Conservation (phyloP, 2,329 filamentous ascomycete species). For the Apiospora kogelbergensis region DNA sequence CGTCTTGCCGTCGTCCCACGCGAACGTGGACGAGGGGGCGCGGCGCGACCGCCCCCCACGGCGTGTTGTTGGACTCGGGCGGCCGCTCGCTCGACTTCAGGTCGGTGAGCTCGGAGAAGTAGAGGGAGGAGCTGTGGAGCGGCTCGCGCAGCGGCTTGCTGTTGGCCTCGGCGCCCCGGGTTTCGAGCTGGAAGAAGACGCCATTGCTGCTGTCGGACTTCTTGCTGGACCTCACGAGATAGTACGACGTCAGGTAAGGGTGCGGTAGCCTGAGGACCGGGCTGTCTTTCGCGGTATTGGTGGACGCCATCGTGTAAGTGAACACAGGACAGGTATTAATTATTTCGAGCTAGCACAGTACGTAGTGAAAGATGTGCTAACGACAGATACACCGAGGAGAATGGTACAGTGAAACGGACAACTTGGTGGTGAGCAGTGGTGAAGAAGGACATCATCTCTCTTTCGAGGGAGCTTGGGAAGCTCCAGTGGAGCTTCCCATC, state of each 20-base stretch:
- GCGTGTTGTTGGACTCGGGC: constrained; percentile 52
- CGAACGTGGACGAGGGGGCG: constrained; percentile 45
- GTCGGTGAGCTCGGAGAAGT: constrained; percentile 45
- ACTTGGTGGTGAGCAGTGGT: not conserved
- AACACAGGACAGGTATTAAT: not conserved
- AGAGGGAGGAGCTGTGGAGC: constrained; percentile 36
- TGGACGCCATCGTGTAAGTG: constrained; percentile 21
- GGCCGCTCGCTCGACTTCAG: constrained; percentile 51
- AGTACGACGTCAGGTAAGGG: constrained; percentile 48
- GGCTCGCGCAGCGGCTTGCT: constrained; percentile 30
- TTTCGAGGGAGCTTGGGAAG: constrained; percentile 1
- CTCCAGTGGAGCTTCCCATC: constrained; percentile 5
- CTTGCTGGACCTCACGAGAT: constrained; percentile 35
- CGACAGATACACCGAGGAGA: not conserved
- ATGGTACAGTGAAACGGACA: not conserved
- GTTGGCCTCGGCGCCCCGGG: constrained; percentile 22
- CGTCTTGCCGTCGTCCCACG: constrained; percentile 41
- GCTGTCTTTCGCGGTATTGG: constrained; percentile 33
- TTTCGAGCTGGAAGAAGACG: constrained; percentile 36
- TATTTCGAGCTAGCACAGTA: not conserved
- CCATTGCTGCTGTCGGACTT: constrained; percentile 16
- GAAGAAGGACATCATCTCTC: not conserved
- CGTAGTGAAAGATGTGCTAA: not conserved
- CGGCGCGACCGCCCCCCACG: constrained; percentile 57
- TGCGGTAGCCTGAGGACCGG: constrained; percentile 49